Conservation (phyloP, 805 yeast species). For the Saturnispora sanitii region DNA sequence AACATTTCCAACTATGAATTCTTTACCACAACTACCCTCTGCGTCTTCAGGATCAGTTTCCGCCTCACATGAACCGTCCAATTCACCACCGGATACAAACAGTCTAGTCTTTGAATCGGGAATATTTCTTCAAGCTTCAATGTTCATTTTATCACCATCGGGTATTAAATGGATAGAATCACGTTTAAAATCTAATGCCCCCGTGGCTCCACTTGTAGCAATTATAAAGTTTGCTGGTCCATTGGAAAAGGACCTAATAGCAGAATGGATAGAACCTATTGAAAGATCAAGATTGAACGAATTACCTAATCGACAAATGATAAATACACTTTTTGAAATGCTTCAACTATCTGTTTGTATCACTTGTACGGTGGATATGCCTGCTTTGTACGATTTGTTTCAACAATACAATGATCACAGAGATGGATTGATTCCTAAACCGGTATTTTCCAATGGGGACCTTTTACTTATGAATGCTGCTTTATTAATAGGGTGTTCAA, state of each 20-base stretch:
- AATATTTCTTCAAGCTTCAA: slow-evolving; percentile 20
- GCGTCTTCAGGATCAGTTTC: background rate
- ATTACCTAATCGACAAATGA: slow-evolving; percentile 24
- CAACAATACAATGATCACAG: slow-evolving; percentile 18
- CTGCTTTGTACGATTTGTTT: slow-evolving; percentile 9
- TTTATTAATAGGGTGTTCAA: slow-evolving; percentile 16
- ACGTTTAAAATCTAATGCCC: slow-evolving; percentile 13
- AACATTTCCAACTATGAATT: background rate
- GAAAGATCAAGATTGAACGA: slow-evolving; percentile 19
- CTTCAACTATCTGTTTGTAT: slow-evolving; percentile 7
- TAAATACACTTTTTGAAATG: slow-evolving; percentile 13
- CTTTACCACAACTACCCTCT: background rate
- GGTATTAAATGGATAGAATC: slow-evolving; percentile 34
- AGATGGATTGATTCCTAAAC: slow-evolving; percentile 18
- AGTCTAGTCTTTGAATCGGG: slow-evolving; percentile 5
- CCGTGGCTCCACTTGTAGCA: slow-evolving; percentile 18
- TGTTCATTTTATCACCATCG: slow-evolving; percentile 32
- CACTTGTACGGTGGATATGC: slow-evolving; percentile 6
- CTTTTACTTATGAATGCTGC: slow-evolving; percentile 25
- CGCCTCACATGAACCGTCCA: background rate
- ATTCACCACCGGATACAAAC: background rate
- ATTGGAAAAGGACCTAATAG: slow-evolving; percentile 15
- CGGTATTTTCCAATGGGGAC: slow-evolving; percentile 25
- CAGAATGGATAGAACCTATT: slow-evolving; percentile 29
- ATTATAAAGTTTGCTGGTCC: slow-evolving; percentile 16